These are phyloP conservation scores for Aegilops longissima DNA, from an alignment of 176 grass and related monocot species.

Conservation along the genomic window DNA sequence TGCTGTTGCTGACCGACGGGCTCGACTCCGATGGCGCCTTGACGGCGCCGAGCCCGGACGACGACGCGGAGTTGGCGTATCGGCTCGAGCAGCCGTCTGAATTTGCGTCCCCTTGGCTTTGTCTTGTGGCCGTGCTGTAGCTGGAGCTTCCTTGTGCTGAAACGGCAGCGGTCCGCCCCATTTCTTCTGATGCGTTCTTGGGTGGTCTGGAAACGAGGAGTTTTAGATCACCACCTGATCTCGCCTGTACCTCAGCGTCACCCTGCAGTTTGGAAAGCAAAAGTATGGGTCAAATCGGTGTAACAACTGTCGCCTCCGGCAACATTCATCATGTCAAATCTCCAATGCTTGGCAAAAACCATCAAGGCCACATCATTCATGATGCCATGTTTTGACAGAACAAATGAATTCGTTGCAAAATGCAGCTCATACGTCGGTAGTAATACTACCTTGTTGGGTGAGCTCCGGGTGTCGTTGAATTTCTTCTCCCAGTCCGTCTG, in stretches of 20 bases:
- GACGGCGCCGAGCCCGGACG: neutral
- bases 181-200: constrained; percentile 1
- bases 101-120: constrained; percentile 6
- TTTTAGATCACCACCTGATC: neutral
- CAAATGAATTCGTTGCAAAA: neutral
- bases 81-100: constrained; percentile 45
- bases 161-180: neutral
- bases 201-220: neutral
- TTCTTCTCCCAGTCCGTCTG: constrained; percentile 86
- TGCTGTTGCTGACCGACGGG: constrained; percentile 42
- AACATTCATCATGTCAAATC: neutral
- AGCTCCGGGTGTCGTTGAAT: constrained; percentile 48
- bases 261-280: constrained; percentile 35
- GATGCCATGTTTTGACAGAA: neutral
- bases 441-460: constrained; percentile 28
- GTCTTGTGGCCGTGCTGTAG: neutral
- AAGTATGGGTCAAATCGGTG: neutral
- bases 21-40: constrained; percentile 45
- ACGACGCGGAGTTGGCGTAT: neutral
- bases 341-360: neutral
- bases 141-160: constrained; percentile 32
- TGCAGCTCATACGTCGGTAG: neutral
- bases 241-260: neutral
- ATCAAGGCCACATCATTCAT: neutral
- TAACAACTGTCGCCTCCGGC: neutral